Evolutionary conservation across 148 eudicot genomes (phyloP), one percentile per base, ranked within the genome.

Genomic region (Mesembryanthemum crystallinum): DNA sequence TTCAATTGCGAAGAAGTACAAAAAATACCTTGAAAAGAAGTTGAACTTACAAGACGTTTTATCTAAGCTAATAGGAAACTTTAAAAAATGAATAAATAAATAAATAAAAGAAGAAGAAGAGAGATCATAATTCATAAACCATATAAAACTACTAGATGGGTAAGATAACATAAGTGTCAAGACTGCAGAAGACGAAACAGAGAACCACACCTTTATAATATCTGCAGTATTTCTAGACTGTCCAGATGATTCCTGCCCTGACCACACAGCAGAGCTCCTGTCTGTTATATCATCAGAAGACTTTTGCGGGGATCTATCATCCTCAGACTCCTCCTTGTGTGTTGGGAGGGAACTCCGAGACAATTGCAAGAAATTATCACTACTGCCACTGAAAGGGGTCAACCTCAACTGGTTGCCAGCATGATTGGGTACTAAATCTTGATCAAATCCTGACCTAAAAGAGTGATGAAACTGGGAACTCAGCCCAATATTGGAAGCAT

Each of bases 251-350:
- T 76, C 79, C 70, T 84, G 82, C 68, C 72, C 84, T 74, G 84
- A 72, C 76, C 73, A 62, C 43, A 52, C 58, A 57, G 59, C 64
- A 75, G 73, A 54, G 78, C 67, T 83, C 75, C 74, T 81, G 21
- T 80, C 78, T 43, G 75, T 79, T 82, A 78, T 65, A 71, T 83
- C 82, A 87, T 74, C 88, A 45, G 82, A 82, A 78, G 79, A 81
- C 81, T 70, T 84, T 35, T 75, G 85, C 5, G 90, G 80, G 63
- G 94, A 84, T 64, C 80, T 82, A 77, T 91, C 98, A 79, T 91
- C 98, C 69, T 89, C 98, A 8, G 87, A 83, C 82, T 91, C 98
- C 84, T 91, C 98, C 62, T 78, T 85, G 67, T 94, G 98, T 67
- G 94, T 87, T 30, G 97, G 86, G 77, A 93, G 98, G 77, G 85